Base-by-base conservation (phyloP, 1,284 basidiomycete species). In the Ustilago sp. region DNA sequence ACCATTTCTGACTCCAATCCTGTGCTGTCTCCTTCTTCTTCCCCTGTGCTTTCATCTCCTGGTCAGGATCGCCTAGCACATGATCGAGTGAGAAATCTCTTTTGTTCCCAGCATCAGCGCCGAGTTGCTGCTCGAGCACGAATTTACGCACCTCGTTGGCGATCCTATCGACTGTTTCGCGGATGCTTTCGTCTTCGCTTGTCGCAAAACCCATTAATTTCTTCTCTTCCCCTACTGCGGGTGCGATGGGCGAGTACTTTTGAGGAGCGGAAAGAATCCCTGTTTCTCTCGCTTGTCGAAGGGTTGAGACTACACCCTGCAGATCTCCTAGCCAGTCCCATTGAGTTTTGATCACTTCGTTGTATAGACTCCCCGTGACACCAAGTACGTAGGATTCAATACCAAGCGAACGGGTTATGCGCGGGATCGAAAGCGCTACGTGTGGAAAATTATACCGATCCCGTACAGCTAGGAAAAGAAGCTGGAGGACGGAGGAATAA, bases 321-420 rank as follows among this genome's bases (percentile, higher is more conserved):
- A 80, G 39, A 57, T 84, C 83, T 12, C 76, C 65, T 2, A 83
- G 54, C 45, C 68, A 77, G 36, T 78, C 60, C 81, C 81, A 84
- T 34, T 80, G 70, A 1, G 81, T 83, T 38, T 75, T 70, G 52
- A 84, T 57, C 8, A 82, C 69, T 56, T 85, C 82, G 58, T 79
- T 80, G 65, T 74, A 82, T 4, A 85, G 67, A 12, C 68, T 57
- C 15, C 77, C 74, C 3, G 83, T 85, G 36, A 81, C 78, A 31
- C 83, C 83, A 8, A 84, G 63, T 15, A 85, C 82, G 61, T 79
- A 80, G 12, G 73, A 68, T 28, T 81, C 74, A 31, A 80, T 56
- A 11, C 82, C 82, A 5, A 78, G 66, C 7, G 68, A 52, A 17
- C 74, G 77, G 1, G 78, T 80, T 3, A 68, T 55, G 1, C 63